Evolutionary conservation across 768 basidiomycete species (phyloP).

Genomic region (Boletus tomentosulus): DNA sequence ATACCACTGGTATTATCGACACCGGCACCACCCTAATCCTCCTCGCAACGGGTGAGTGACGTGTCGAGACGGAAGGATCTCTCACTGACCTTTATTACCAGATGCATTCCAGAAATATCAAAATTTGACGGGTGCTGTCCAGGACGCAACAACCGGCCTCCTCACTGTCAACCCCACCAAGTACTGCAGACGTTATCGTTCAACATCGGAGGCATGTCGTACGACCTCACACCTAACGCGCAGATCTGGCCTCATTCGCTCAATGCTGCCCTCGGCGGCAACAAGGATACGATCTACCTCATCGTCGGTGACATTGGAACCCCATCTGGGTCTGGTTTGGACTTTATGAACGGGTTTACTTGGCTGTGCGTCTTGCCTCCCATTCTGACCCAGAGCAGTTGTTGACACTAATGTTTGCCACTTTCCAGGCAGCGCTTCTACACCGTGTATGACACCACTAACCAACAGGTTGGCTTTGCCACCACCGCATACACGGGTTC

Average conservation of each 20-base stretch:
- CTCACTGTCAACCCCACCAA: constrained; percentile 20
- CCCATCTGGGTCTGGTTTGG: constrained; percentile 4
- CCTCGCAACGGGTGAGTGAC: constrained; percentile 12
- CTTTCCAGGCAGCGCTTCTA: not conserved
- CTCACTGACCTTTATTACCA: not conserved
- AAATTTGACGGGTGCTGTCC: not conserved
- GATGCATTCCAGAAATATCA: constrained; percentile 20
- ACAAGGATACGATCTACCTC: constrained; percentile 19
- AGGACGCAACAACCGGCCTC: constrained; percentile 24
- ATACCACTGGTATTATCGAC: constrained; percentile 27
- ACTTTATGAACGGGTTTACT: constrained; percentile 10
- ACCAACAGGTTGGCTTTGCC: not conserved
- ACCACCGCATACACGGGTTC: not conserved
- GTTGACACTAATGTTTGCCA: not conserved
- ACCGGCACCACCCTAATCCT: constrained; percentile 25
- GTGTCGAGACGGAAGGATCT: not conserved
- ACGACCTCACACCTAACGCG: constrained; percentile 16
- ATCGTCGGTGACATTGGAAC: constrained; percentile 14
- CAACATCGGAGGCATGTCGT: constrained; percentile 1
- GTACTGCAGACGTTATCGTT: constrained; percentile 22
- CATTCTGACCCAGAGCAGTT: not conserved
- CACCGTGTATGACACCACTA: not conserved
- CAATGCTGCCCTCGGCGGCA: constrained; percentile 23
- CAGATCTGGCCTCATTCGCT: constrained; percentile 8
- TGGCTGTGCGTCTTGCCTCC: not conserved